Conservation (phyloP, 2,329 filamentous ascomycete species). For the Xylaria sp. region DNA sequence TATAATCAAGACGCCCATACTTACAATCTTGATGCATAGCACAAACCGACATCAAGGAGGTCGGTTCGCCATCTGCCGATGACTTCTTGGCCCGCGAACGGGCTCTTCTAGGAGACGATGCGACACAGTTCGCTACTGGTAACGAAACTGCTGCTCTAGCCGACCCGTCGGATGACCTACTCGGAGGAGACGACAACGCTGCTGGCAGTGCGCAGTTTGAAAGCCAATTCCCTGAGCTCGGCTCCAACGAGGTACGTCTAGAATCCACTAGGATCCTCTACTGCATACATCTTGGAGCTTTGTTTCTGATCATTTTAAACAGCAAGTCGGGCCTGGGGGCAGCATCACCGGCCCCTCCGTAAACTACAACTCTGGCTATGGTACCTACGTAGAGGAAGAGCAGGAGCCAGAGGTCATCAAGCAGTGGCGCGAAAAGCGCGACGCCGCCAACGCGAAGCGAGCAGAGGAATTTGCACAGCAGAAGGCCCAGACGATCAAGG, state of each 20-base stretch:
- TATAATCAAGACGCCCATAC: background rate
- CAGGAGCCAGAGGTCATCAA: conserved; percentile 87
- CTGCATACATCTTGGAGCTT: background rate
- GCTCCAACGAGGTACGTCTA: conserved; percentile 67
- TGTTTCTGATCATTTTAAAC: conserved; percentile 29
- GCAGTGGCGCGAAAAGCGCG: conserved; percentile 90
- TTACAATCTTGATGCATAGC: conserved; percentile 51
- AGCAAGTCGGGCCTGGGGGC: conserved; percentile 76
- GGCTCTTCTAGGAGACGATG: conserved; percentile 88
- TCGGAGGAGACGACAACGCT: conserved; percentile 66
- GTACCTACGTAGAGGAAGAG: conserved; percentile 66
- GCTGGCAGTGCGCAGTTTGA: conserved; percentile 67
- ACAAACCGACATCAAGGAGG: conserved; percentile 68
- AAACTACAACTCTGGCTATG: conserved; percentile 66
- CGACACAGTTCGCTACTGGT: conserved; percentile 82
- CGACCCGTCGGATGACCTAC: conserved; percentile 72
- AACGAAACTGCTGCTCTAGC: conserved; percentile 71
- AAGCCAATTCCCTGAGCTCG: conserved; percentile 86
- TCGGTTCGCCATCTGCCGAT: conserved; percentile 67
- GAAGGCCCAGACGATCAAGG: conserved; percentile 84
- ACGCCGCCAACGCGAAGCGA: conserved; percentile 81
- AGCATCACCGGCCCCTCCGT: conserved; percentile 78
- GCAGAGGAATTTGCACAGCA: conserved; percentile 82
- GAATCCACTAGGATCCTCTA: background rate
- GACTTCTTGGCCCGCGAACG: conserved; percentile 94